These are phyloP conservation scores for Pyrus bretschneideri DNA, from an alignment of 306 rosid genomes.

Conservation along the genomic window DNA sequence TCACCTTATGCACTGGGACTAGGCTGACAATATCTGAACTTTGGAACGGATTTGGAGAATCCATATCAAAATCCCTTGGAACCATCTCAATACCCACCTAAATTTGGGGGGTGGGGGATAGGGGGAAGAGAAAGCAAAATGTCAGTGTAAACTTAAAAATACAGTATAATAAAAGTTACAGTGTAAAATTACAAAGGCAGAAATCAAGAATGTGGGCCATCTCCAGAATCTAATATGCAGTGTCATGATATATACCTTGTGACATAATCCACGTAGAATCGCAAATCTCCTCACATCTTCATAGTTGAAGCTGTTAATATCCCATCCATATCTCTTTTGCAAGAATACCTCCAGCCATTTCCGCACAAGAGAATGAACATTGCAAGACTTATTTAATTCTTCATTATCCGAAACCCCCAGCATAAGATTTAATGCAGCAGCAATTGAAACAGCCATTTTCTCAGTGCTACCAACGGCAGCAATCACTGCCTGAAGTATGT, in stretches of 20 bases:
- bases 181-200: neutral
- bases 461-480: conserved; percentile 59
- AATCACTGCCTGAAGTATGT: conserved; percentile 83
- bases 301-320: conserved; percentile 54
- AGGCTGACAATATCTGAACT: conserved; percentile 80
- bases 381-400: conserved; percentile 44
- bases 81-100: conserved; percentile 95
- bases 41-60: conserved; percentile 71
- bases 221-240: conserved; percentile 5
- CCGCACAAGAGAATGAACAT: conserved; percentile 65
- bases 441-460: conserved; percentile 67
- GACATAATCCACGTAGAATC: conserved; percentile 89
- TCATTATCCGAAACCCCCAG: conserved; percentile 68
- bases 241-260: conserved; percentile 55
- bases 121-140: conserved; percentile 5
- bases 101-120: neutral
- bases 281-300: conserved; percentile 82
- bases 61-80: conserved; percentile 93
- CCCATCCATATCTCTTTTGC: conserved; percentile 84
- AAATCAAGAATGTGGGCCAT: conserved; percentile 5
- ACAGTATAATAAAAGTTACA: neutral
- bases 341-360: conserved; percentile 80
- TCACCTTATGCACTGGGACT: conserved; percentile 94
- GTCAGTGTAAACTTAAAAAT: neutral
- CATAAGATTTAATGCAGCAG: conserved; percentile 74